Evolutionary conservation across 305 asterid species (phyloP), one percentile per base, ranked within the genome.

Genomic region (Plantago lanceolata): DNA sequence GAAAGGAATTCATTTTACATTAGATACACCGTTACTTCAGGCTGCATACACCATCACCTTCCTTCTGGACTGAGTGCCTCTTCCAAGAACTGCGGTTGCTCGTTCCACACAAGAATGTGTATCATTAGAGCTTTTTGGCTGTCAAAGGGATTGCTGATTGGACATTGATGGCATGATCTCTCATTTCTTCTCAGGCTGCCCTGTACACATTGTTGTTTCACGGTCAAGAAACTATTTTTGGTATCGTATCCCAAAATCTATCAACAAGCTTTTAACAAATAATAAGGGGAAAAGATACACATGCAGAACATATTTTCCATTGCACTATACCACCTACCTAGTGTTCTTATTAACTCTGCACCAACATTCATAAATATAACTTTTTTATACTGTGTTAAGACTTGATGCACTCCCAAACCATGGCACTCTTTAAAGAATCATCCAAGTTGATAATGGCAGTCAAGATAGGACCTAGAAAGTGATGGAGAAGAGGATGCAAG

Each of bases 141-240:
- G 63, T 69, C 78, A 68, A 64, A 49, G 65, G 59, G 45, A 1
- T 9, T 9, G 45, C 67, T 67, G 44, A 59, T 45, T 35, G n/a
- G 48, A 33, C 6, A 17, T 18, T 52, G 59, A 9, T 16, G 3
- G 67, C 69, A 64, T 48, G 50, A 45, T 63, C 77, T 53, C 26
- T 87, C 91, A 87, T 74, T 87, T 87, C 91, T 93, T 89, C 85
- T 92, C 96, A 84, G 94, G 89, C 91, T 89, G 94, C 97, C 98
- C 84, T 68, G 81, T 75, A 85, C 81, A 87, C 79, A 84, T 82
- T 87, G 66, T 84, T 96, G 77, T 87, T 83, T 75, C 96, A 95
- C 82, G 95, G 71, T 80, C 88, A 89, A 75, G 61, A 78, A 77
- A 80, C 67, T 24, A 47, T 59, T 62, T 60, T 67, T 48, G 24